Conservation (phyloP, 169 alveolate species). For the Cryptosporidium sp. region DNA sequence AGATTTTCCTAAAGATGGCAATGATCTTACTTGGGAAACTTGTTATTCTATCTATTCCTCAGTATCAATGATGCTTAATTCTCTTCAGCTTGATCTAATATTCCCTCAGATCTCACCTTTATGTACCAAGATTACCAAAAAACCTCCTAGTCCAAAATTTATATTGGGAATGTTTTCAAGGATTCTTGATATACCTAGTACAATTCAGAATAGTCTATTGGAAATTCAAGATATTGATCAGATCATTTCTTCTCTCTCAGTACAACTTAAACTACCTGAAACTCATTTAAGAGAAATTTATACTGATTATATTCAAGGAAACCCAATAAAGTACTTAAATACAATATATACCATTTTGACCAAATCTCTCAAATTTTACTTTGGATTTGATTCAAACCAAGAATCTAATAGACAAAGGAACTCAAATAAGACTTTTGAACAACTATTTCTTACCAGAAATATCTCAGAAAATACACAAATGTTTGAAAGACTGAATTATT, state of each 20-base stretch:
- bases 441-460: slow-evolving; percentile 9
- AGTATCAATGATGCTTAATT: slow-evolving; percentile 32
- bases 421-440: neutral
- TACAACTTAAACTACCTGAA: neutral
- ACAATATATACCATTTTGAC: neutral
- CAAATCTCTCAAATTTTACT: slow-evolving; percentile 9
- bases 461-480: slow-evolving; percentile 13
- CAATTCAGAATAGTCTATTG: slow-evolving; percentile 2
- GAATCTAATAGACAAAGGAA: neutral
- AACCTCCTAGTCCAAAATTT: neutral
- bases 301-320: slow-evolving; percentile 32
- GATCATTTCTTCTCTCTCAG: slow-evolving; percentile 2
- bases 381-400: neutral
- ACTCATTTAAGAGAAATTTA: slow-evolving; percentile 13
- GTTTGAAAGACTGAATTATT: slow-evolving; percentile 37
- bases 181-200: slow-evolving; percentile 33
- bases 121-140: slow-evolving; percentile 34
- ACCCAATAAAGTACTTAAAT: slow-evolving; percentile 46
- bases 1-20: slow-evolving; percentile 19
- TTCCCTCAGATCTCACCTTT: slow-evolving; percentile 46
- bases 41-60: slow-evolving; percentile 53
- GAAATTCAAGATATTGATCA: slow-evolving; percentile 15
- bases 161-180: slow-evolving; percentile 26
- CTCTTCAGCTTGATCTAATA: neutral
- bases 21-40: slow-evolving; percentile 41